phyloP scores from a whole-genome alignment of 2,329 filamentous ascomycete genomes.

The Ceratocystis papillata region DNA sequence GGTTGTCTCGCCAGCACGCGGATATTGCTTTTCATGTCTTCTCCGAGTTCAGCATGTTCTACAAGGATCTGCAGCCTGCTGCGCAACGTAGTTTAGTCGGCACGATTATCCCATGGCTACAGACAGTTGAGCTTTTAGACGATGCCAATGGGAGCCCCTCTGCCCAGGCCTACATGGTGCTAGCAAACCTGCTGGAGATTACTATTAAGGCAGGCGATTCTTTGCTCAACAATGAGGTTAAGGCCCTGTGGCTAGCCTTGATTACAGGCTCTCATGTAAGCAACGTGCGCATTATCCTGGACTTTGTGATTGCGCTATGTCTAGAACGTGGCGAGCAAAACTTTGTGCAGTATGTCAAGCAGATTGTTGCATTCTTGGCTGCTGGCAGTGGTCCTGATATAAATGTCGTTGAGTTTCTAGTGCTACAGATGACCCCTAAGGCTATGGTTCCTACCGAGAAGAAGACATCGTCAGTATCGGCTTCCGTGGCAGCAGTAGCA shows the following conservation, averaged over 20 bases:
- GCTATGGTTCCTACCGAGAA: slow-evolving; percentile 95
- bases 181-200: slow-evolving; percentile 91
- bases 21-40: slow-evolving; percentile 89
- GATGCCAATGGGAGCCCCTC: slow-evolving; percentile 88
- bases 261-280: slow-evolving; percentile 85
- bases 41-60: slow-evolving; percentile 88
- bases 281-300: slow-evolving; percentile 86
- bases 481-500: background rate
- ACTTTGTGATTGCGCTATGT: slow-evolving; percentile 92
- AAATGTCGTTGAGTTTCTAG: slow-evolving; percentile 86
- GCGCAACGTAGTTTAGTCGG: slow-evolving; percentile 90
- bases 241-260: slow-evolving; percentile 92
- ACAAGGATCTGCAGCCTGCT: slow-evolving; percentile 71
- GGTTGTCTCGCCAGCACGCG: slow-evolving; percentile 76
- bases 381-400: slow-evolving; percentile 48
- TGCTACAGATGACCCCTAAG: slow-evolving; percentile 83
- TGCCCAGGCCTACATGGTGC: slow-evolving; percentile 81
- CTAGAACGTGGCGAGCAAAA: slow-evolving; percentile 92
- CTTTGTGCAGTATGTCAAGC: slow-evolving; percentile 95
- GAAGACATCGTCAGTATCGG: slow-evolving; percentile 31
- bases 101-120: slow-evolving; percentile 90
- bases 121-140: slow-evolving; percentile 81
- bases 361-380: slow-evolving; percentile 85
- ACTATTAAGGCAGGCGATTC: slow-evolving; percentile 60
- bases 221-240: slow-evolving; percentile 80